Conservation (phyloP, 2,329 filamentous ascomycete species). For the Phoma sp. region DNA sequence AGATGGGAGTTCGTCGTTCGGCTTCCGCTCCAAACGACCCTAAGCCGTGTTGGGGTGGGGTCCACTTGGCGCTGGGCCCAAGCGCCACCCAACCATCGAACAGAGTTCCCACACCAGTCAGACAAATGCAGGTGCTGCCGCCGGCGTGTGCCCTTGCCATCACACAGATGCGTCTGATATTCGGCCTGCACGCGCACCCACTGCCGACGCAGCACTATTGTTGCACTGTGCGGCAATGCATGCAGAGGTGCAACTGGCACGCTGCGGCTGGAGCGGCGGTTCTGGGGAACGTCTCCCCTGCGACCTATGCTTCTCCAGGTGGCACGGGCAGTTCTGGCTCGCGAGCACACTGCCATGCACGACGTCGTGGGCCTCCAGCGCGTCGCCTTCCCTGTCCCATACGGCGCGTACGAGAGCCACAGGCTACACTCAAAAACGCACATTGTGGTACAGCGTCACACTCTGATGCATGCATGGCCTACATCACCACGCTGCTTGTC, state of each 20-base stretch:
- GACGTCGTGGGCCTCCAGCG: conserved; percentile 7
- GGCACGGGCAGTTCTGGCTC: conserved; percentile 16
- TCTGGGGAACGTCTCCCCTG: conserved; percentile 3
- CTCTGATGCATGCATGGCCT: background rate
- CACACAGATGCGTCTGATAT: conserved; percentile 1
- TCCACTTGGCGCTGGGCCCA: conserved; percentile 4
- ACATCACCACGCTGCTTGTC: conserved; percentile 2
- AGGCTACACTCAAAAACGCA: background rate
- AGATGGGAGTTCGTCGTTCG: conserved; percentile 14
- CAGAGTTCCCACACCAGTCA: conserved; percentile 12
- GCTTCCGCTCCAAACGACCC: conserved; percentile 11
- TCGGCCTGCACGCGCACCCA: conserved; percentile 4
- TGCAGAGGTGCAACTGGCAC: conserved; percentile 1
- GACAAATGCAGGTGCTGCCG: conserved; percentile 15
- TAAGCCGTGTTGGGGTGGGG: background rate
- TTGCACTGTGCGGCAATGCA: background rate
- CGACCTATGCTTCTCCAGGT: conserved; percentile 19
- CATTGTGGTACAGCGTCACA: conserved; percentile 1
- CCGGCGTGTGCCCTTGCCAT: conserved; percentile 11
- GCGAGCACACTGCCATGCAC: conserved; percentile 8
- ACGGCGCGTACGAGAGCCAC: conserved; percentile 14
- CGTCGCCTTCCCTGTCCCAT: conserved; percentile 4
- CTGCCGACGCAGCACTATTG: background rate
- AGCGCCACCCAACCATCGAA: background rate
- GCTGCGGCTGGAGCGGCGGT: conserved; percentile 12